These are phyloP conservation scores for Exserohilum rostratum DNA, from an alignment of 2,329 filamentous ascomycete genomes.

Conservation along the genomic window DNA sequence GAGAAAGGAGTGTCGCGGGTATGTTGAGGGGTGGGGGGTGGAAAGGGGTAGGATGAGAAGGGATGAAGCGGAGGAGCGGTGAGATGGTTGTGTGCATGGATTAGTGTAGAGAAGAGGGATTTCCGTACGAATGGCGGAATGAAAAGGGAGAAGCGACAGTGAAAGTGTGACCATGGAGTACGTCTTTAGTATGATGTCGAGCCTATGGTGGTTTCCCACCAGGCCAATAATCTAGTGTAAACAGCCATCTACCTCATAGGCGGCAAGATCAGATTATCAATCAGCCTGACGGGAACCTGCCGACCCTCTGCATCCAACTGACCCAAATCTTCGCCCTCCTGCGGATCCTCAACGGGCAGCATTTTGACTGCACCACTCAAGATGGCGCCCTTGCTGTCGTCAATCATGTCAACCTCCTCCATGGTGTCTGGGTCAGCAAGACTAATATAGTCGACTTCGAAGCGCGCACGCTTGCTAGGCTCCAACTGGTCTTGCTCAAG, in stretches of 20 bases:
- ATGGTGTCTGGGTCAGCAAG: constrained; percentile 85
- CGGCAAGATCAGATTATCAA: constrained; percentile 84
- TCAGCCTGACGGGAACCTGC: constrained; percentile 80
- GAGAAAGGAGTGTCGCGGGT: too few relatives aligned
- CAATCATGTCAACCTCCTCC: constrained; percentile 75
- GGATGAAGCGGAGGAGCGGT: too few relatives aligned
- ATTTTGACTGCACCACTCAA: constrained; percentile 92
- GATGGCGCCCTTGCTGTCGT: constrained; percentile 74
- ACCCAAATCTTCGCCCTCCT: constrained; percentile 71
- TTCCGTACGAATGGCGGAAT: too few relatives aligned
- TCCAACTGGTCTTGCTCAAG: constrained; percentile 67
- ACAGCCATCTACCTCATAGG: constrained; percentile 24
- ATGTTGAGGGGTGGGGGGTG: too few relatives aligned
- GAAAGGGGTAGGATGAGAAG: too few relatives aligned
- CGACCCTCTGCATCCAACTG: constrained; percentile 72
- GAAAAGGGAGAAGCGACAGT: too few relatives aligned
- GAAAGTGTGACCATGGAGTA: too few relatives aligned
- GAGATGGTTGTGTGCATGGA: too few relatives aligned
- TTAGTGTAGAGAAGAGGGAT: too few relatives aligned
- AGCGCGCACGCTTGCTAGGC: constrained; percentile 68
- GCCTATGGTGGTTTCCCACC: too few relatives aligned
- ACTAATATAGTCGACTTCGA: constrained; percentile 91
- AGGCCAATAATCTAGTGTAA: too few relatives aligned
- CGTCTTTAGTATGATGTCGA: too few relatives aligned
- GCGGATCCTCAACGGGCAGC: constrained; percentile 75